A percentile compares a stretch with the other conserved stretches of the same genome.
phyloP scores from a whole-genome alignment of 1,139 yeast species.

The Magnusiomyces suaveolens region DNA sequence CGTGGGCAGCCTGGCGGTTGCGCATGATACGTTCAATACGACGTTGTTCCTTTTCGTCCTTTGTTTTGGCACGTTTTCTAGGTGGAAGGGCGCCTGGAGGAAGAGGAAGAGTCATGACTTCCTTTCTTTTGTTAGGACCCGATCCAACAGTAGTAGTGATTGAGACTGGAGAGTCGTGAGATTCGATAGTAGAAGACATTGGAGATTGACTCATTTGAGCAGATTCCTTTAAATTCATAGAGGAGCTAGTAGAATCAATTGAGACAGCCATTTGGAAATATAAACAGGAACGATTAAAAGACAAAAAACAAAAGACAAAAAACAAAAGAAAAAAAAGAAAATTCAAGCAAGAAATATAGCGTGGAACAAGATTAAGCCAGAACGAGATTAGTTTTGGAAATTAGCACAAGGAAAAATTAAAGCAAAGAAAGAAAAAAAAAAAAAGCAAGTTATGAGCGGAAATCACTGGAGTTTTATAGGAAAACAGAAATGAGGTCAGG shows the following conservation, averaged over 20 bases:
- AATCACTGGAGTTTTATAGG: not conserved
- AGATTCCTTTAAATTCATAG: not conserved
- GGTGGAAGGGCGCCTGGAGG: conserved; percentile 62
- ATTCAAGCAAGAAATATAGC: not conserved
- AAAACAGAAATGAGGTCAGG: not conserved
- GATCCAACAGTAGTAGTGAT: conserved; percentile 15
- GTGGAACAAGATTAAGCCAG: not conserved
- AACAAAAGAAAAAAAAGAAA: no score
- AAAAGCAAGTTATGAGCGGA: not conserved
- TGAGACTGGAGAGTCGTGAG: conserved; percentile 6
- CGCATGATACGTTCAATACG: conserved; percentile 85
- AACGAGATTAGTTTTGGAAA: not conserved
- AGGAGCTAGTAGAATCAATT: not conserved
- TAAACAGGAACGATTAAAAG: not conserved
- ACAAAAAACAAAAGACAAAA: not conserved
- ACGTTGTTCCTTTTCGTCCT: conserved; percentile 95
- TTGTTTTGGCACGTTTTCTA: conserved; percentile 89
- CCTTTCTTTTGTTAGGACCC: conserved; percentile 24
- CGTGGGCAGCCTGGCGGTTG: conserved; percentile 95
- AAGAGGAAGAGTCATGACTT: conserved; percentile 28
- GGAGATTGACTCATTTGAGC: not conserved
- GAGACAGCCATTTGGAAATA: not conserved
- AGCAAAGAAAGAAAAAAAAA: not conserved
- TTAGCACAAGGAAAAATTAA: not conserved
- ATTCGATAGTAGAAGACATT: conserved; percentile 1